Conservation (phyloP, 129 eudicot genomes). For the Pulicaria dysenterica region DNA sequence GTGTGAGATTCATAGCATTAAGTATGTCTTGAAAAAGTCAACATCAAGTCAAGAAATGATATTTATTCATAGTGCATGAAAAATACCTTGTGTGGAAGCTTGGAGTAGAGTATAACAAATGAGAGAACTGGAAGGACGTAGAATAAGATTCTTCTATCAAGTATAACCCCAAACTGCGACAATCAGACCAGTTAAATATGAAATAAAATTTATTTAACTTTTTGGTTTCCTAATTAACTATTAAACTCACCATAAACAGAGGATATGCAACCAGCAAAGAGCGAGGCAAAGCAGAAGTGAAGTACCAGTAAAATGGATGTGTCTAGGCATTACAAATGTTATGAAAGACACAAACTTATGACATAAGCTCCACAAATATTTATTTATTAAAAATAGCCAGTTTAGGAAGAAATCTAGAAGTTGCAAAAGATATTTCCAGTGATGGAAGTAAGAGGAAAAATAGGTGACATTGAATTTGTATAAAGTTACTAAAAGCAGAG, state of each 20-base stretch:
- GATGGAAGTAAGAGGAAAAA: neutral
- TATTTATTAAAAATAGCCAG: neutral
- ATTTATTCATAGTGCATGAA: neutral
- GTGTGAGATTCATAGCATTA: slow-evolving; percentile 10
- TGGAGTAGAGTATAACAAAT: slow-evolving; percentile 87
- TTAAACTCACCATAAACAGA: slow-evolving; percentile 72
- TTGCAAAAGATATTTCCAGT: neutral
- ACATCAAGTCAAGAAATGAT: slow-evolving; percentile 17
- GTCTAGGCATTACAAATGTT: slow-evolving; percentile 46
- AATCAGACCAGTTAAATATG: slow-evolving; percentile 22
- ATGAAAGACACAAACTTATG: slow-evolving; percentile 34
- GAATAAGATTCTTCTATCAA: slow-evolving; percentile 74
- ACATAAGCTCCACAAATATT: neutral
- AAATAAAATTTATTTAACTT: neutral
- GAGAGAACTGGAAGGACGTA: slow-evolving; percentile 74
- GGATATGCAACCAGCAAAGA: slow-evolving; percentile 94
- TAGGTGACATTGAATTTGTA: neutral
- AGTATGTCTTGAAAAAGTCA: neutral
- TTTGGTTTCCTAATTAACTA: slow-evolving; percentile 9
- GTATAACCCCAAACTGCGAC: slow-evolving; percentile 73
- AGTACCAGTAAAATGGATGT: slow-evolving; percentile 96
- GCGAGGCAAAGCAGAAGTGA: slow-evolving; percentile 96
- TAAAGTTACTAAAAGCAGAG: slow-evolving; percentile 33
- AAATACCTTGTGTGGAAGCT: slow-evolving; percentile 97
- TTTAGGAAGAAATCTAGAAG: slow-evolving; percentile 14